Base-by-base conservation (phyloP, 2,329 filamentous ascomycete species). In the Aspergillus novoparasiticus region DNA sequence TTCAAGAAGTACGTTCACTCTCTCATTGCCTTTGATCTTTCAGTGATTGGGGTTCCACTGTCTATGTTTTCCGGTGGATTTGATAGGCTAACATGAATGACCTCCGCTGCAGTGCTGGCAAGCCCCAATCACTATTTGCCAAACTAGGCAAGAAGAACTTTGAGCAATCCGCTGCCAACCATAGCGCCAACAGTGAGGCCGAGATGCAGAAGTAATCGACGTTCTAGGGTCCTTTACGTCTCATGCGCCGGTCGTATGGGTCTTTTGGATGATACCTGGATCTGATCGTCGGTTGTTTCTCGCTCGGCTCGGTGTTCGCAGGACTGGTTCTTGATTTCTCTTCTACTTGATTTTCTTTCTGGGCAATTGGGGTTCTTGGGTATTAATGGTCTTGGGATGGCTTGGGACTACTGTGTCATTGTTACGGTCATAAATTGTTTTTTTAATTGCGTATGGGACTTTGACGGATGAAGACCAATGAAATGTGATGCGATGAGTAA, bases 91-190 rank as follows among this genome's bases (percentile, higher is more conserved):
- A 62, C 57, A 19, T 54, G 48, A 23, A 59, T 39, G 45, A 2
- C 54, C 32, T 34, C 21, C 46, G 26, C 11, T 50, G 14, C 53
- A 80, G 76, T 67, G 75, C 72, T 59, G 76, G 74, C 66, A 78
- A 79, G 64, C 80, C 80, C 11, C 79, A 82, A 68, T 79, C 76
- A 1, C 73, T 83, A 23, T 82, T 82, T 65, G 79, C 81, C 43
- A 82, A 82, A 67, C 72, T 81, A 9, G 77, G 77, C 65, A 81
- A 80, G 74, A 81, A 81, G 71, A 78, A 73, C 64, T 78, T 78
- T 58, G 77, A 80, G 63, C 78, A 79, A 68, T 76, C 66, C 4
- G 66, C 76, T 4, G 69, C 74, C 4, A 63, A 64, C 19, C 55
- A 66, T 21, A 45, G 57, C 4, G 57, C 60, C 36, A 59, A 45